These are phyloP conservation scores for Puya raimondii DNA, from an alignment of 176 grass and related monocot species.

Conservation along the genomic window DNA sequence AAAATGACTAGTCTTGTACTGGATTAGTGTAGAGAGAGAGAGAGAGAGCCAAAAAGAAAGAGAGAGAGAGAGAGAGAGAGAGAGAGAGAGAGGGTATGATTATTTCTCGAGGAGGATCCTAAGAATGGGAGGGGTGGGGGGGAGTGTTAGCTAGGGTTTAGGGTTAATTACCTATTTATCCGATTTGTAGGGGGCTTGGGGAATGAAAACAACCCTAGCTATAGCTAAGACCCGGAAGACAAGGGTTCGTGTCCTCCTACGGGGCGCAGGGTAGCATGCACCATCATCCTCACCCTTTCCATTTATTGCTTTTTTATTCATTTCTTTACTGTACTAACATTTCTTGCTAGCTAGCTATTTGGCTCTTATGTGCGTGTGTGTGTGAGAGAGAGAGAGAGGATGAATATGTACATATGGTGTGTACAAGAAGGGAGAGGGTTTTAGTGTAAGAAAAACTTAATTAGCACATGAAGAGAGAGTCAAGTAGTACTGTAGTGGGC, in stretches of 20 bases:
- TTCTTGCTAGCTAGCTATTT: not conserved
- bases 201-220: slow-evolving; percentile 23
- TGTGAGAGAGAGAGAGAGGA: not conserved
- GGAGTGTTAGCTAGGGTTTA: slow-evolving; percentile 19
- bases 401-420: too few relatives aligned
- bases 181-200: slow-evolving; percentile 27
- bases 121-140: slow-evolving; percentile 9
- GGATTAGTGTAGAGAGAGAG: not conserved
- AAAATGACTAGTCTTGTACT: too few relatives aligned
- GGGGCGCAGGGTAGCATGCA: slow-evolving; percentile 53
- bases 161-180: not conserved
- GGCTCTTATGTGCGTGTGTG: not conserved
- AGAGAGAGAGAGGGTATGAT: slow-evolving; percentile 14
- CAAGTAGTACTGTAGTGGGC: not conserved
- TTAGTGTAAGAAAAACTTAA: slow-evolving; percentile 4
- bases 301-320: slow-evolving; percentile 21
- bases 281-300: slow-evolving; percentile 21
- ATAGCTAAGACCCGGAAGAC: slow-evolving; percentile 52
- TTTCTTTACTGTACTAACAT: slow-evolving; percentile 10
- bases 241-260: slow-evolving; percentile 71
- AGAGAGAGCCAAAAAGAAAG: slow-evolving; percentile 20
- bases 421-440: not conserved
- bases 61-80: not conserved
- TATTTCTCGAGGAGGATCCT: slow-evolving; percentile 44
- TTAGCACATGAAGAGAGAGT: slow-evolving; percentile 16